Conservation (phyloP, 345 rosid species). For the Dipteronia dyeriana region DNA sequence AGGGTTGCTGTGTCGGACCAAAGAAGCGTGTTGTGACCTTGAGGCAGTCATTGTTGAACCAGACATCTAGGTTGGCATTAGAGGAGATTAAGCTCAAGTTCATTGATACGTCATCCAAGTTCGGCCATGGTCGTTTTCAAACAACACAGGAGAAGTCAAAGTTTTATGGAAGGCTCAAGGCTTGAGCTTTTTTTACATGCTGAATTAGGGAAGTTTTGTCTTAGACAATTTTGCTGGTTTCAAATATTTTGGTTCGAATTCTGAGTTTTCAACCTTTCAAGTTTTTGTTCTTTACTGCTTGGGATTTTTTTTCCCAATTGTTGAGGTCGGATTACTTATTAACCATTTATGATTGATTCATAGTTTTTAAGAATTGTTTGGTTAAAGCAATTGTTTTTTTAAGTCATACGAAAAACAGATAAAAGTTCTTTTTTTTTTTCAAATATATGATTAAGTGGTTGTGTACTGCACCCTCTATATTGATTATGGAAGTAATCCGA, state of each 20-base stretch:
- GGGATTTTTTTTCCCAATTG: background rate
- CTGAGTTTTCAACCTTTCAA: too few species aligned
- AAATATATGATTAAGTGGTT: background rate
- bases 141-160: conserved; percentile 76
- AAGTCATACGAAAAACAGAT: too few species aligned
- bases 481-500: too few species aligned
- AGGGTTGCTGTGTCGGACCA: conserved; percentile 86
- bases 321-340: too few species aligned
- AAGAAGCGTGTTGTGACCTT: conserved; percentile 92
- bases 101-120: conserved; percentile 66
- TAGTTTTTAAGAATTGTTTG: too few species aligned
- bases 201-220: background rate
- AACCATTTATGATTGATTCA: too few species aligned
- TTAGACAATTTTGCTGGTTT: background rate
- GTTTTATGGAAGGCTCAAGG: conserved; percentile 65
- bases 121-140: conserved; percentile 83
- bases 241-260: background rate
- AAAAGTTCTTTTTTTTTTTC: too few species aligned
- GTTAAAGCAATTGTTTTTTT: too few species aligned
- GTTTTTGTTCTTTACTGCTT: background rate
- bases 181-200: conserved; percentile 26
- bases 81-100: conserved; percentile 83
- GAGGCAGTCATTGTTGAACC: conserved; percentile 69
- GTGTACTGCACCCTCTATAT: background rate
- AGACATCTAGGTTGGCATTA: conserved; percentile 71